A percentile compares a stretch with the other conserved stretches of the same genome.
Evolutionary conservation across 495 filamentous ascomycete species (phyloP).

Genomic region (Lasiosphaeriaceae sp.): DNA sequence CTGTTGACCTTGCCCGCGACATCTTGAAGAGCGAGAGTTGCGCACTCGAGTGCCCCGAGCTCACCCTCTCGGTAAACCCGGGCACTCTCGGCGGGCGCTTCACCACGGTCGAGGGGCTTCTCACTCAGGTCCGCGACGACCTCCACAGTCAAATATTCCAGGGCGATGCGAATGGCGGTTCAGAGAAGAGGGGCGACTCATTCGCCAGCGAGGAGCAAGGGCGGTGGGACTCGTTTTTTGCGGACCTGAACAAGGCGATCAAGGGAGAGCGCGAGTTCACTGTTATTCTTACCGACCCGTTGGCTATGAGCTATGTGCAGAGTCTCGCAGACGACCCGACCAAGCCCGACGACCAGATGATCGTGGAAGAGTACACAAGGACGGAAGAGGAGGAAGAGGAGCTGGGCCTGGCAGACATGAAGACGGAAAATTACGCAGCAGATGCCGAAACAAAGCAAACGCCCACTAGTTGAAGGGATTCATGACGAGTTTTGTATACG

Average conservation of each 20-base stretch:
- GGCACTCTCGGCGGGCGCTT: constrained; percentile 96
- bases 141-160: constrained; percentile 83
- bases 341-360: constrained; percentile 75
- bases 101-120: constrained; percentile 90
- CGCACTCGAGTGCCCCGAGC: constrained; percentile 75
- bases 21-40: constrained; percentile 97
- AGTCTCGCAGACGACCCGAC: constrained; percentile 65
- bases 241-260: constrained; percentile 69
- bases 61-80: constrained; percentile 76
- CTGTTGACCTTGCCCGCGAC: constrained; percentile 81
- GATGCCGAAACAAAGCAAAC: constrained; percentile 19
- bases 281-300: constrained; percentile 80
- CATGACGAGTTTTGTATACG: not conserved
- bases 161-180: constrained; percentile 42
- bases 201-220: constrained; percentile 56
- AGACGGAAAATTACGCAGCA: constrained; percentile 78
- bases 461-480: too few species aligned
- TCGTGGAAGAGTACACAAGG: constrained; percentile 77
- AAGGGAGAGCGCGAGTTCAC: constrained; percentile 77
- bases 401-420: constrained; percentile 86
- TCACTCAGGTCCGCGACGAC: constrained; percentile 91
- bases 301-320: constrained; percentile 91
- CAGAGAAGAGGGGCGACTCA: constrained; percentile 59
- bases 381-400: constrained; percentile 90
- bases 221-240: constrained; percentile 81